Conservation (phyloP, 148 eudicot species). For the Beta vulgaris region DNA sequence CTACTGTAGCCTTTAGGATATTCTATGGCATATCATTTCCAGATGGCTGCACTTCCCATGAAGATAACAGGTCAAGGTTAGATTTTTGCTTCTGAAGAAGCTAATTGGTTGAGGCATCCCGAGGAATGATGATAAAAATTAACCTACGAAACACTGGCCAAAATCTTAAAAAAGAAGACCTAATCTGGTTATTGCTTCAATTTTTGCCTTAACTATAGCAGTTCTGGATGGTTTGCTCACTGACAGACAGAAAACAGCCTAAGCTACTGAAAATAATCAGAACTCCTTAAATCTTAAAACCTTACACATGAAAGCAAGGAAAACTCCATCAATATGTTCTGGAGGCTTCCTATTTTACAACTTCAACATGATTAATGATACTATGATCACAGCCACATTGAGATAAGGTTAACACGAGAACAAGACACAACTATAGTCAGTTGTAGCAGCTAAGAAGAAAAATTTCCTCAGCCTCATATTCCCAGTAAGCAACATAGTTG, state of each 20-base stretch:
- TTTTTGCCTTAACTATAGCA: neutral
- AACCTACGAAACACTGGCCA: neutral
- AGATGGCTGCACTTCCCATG: neutral
- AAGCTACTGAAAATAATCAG: neutral
- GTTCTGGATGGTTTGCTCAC: neutral
- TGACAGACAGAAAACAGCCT: neutral
- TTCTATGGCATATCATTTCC: neutral
- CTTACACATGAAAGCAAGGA: neutral
- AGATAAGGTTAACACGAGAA: neutral
- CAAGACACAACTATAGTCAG: neutral
- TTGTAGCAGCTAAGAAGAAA: neutral
- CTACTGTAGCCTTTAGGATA: neutral
- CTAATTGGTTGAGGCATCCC: neutral
- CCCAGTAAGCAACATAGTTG: neutral
- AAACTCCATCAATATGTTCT: neutral
- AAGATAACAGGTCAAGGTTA: neutral
- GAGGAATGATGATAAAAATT: neutral
- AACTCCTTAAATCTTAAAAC: neutral
- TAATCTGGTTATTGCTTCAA: neutral
- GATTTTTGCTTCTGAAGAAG: neutral
- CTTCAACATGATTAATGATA: neutral
- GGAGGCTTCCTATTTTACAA: neutral
- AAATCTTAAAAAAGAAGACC: neutral
- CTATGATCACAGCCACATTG: neutral
- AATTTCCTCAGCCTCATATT: neutral